phyloP scores from a whole-genome alignment of 75 land plant genomes.

The Picea sitchensis region DNA sequence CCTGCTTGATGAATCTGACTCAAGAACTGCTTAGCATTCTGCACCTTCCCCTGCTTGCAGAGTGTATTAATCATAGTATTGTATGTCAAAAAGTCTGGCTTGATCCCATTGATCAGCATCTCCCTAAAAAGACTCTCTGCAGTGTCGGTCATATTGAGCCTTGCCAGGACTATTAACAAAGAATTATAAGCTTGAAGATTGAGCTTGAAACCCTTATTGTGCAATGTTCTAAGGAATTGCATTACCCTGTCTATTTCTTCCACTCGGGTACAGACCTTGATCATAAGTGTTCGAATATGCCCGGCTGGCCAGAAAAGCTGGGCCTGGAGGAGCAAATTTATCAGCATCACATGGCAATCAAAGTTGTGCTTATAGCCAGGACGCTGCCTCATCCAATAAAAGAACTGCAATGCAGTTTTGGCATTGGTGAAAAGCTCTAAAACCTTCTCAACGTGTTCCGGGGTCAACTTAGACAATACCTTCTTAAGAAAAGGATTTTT shows the following conservation, averaged over 20 bases:
- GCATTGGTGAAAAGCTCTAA: slow-evolving; percentile 13
- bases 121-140: background rate
- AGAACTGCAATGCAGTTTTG: slow-evolving; percentile 29
- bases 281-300: slow-evolving; percentile 21
- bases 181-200: slow-evolving; percentile 33
- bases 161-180: background rate
- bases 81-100: background rate
- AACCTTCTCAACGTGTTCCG: slow-evolving; percentile 21
- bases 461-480: too few species aligned
- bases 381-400: slow-evolving; percentile 31
- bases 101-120: background rate
- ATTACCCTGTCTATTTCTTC: slow-evolving; percentile 27
- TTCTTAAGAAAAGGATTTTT: too few species aligned
- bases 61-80: slow-evolving; percentile 51
- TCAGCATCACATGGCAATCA: slow-evolving; percentile 18
- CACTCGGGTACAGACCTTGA: slow-evolving; percentile 27
- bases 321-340: slow-evolving; percentile 26
- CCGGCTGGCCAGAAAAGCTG: slow-evolving; percentile 22
- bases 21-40: slow-evolving; percentile 38
- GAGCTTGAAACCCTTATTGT: slow-evolving; percentile 15
- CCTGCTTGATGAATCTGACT: slow-evolving; percentile 37
- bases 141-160: background rate
- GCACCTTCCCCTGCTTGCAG: slow-evolving; percentile 60
- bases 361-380: slow-evolving; percentile 33
- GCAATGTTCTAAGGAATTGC: slow-evolving; percentile 21